Percentiles rank a stretch among this genome's conserved stretches.
phyloP scores from a whole-genome alignment of 1,284 basidiomycete species.

The Stygiomarasmius scandens region DNA sequence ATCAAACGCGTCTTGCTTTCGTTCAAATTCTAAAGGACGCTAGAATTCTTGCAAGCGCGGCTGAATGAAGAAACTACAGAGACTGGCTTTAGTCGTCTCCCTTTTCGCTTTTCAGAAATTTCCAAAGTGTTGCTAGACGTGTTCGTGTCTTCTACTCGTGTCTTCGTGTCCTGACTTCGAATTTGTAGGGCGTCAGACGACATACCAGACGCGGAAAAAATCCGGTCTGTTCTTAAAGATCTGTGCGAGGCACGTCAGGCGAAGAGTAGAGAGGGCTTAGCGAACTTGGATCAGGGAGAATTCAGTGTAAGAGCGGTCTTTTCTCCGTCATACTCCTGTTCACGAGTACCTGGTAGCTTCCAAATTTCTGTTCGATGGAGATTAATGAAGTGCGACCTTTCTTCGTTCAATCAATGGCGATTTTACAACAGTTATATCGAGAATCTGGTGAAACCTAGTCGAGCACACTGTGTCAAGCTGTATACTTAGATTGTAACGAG shows the following conservation, averaged over 20 bases:
- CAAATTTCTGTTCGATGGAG: conserved; percentile 88
- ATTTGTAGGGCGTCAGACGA: conserved; percentile 84
- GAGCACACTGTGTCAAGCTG: too few species aligned
- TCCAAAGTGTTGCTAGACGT: conserved; percentile 89
- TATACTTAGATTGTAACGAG: background rate
- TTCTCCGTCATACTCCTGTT: conserved; percentile 5
- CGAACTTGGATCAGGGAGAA: conserved; percentile 72
- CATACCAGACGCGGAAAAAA: conserved; percentile 76
- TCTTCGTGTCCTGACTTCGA: background rate
- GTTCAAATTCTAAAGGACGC: background rate
- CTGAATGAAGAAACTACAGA: conserved; percentile 73
- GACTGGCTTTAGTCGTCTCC: conserved; percentile 74
- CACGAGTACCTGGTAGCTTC: conserved; percentile 53
- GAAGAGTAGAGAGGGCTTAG: conserved; percentile 86
- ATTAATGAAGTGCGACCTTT: conserved; percentile 92
- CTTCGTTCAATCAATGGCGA: conserved; percentile 58
- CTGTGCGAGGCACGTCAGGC: conserved; percentile 93
- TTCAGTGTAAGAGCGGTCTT: conserved; percentile 65
- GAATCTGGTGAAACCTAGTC: conserved; percentile 23
- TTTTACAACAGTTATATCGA: conserved; percentile 42
- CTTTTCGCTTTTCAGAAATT: conserved; percentile 87
- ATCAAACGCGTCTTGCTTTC: background rate
- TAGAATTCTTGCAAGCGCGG: conserved; percentile 79
- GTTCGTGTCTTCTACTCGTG: conserved; percentile 50
- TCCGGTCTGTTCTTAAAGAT: conserved; percentile 89